Base-by-base conservation (phyloP, 768 basidiomycete species). In the Termitomyces sp. region DNA sequence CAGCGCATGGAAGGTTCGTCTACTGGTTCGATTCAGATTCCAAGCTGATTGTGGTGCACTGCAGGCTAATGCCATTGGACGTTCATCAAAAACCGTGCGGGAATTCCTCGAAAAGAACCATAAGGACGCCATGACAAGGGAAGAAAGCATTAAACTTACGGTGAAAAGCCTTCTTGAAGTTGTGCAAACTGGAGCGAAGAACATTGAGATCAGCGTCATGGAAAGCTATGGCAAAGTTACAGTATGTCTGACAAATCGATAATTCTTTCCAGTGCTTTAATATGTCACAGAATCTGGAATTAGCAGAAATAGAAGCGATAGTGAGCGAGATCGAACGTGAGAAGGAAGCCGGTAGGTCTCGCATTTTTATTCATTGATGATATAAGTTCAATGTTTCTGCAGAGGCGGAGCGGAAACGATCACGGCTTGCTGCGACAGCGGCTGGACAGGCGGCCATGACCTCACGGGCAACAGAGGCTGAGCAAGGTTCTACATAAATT, bases 171-270 rank as follows among this genome's bases (percentile, higher is more conserved):
- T 99, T 64, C 78, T 99, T 23, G 97, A 99, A 71, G 95, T 99
- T 38, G 97, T 99, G 8, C 97, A 98, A 74, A 98, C 97, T 1
- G 97, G 97, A n/a, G 97, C 97, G 5, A 98, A 98, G 78, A 99
- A 99, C 72, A 98, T 99, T 60, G 97, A 99, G 71, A 93, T 99
- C 64, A 94, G 90, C 60, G 91, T 98, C 45, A 95, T 98, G 92
- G 94, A 97, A 67, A 83, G 87, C 59, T 98, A 93, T 69, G 91
- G 92, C 58, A 90, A 94, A 74, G 84, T 96, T 54, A 91, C 92
- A 45, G 95, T 97, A 61, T 57, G 78, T 73, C 19, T 54, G 10
- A 10, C 23, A 21, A 23, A 17, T 9, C 11, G 15, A 3, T 4
- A 6, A 26, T 48, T n/a, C 10, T 15, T 57, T 26, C 50, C 5